Base-by-base conservation (phyloP, 2,329 filamentous ascomycete species). In the Fusarium zealandicum region DNA sequence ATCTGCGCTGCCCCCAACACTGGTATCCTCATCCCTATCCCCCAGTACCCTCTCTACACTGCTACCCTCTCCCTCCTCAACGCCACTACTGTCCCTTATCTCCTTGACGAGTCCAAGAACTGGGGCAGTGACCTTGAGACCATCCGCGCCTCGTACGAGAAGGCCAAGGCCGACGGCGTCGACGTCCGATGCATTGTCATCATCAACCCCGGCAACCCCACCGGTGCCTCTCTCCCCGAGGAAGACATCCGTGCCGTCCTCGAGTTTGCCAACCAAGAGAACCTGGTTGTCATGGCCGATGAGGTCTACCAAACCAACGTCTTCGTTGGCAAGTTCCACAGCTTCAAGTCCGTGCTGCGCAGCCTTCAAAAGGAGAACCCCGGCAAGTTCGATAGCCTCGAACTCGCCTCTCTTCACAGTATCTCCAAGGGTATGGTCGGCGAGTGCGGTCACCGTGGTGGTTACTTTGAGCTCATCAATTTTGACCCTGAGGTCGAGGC, bases 301-400 rank as follows among this genome's bases (percentile, higher is more conserved):
- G 95, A 99, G 76, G 95, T 99, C 31, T 99, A 99, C 84, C 95
- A 99, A 79, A 98, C 95, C 71, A 99, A 99, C 76, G 90, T 99
- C 67, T 99, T 99, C 78, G 80, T 90, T 58, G 95, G 95, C 74
- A 83, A 93, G 73, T 99, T 99, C 81, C 86, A 90, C 78, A 96
- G 90, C 70, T 98, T 99, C 88, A 98, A 98, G 80, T 87, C 90
- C 68, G 87, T 89, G 33, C 84, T 99, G 43, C 86, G 93, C 60
- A 82, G 89, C 66, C 79, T 98, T 69, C 93, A 98, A 75, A 81
- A 88, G 73, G 83, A 88, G 71, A 76, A 81, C 37, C 85, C 89
- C 1, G 90, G 86, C 69, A 87, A 86, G 73, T 98, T 92, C 77
- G 90, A 96, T 75, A 74, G 84, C 65, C 80, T 99, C 55, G 93